Conservation (phyloP, 2,329 filamentous ascomycete species). For the Nemania sp. region DNA sequence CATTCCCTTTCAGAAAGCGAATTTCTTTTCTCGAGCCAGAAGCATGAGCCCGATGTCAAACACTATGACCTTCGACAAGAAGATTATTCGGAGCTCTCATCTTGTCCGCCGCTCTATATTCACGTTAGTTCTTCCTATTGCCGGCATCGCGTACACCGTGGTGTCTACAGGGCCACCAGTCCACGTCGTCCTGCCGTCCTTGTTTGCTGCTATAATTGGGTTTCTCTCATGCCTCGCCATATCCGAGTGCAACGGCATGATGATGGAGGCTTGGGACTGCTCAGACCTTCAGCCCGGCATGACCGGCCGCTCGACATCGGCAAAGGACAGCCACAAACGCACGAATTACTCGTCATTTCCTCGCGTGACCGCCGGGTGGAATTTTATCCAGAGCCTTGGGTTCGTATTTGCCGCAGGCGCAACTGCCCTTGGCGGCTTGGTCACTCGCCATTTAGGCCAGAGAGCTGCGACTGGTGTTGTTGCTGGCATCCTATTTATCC, state of each 20-base stretch:
- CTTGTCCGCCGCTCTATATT: slow-evolving; percentile 70
- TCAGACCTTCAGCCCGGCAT: slow-evolving; percentile 76
- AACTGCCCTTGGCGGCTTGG: slow-evolving; percentile 69
- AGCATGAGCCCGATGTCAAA: slow-evolving; percentile 63
- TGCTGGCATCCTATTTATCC: slow-evolving; percentile 66
- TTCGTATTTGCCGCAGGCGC: slow-evolving; percentile 72
- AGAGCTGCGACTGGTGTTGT: slow-evolving; percentile 70
- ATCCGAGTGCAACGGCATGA: slow-evolving; percentile 74
- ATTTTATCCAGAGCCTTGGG: slow-evolving; percentile 69
- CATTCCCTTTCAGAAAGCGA: slow-evolving; percentile 75
- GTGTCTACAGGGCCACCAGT: slow-evolving; percentile 66
- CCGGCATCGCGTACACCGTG: slow-evolving; percentile 69
- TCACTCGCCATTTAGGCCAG: slow-evolving; percentile 68
- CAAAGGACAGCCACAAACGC: slow-evolving; percentile 47
- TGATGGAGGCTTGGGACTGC: slow-evolving; percentile 84
- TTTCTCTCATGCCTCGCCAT: slow-evolving; percentile 75
- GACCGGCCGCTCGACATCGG: slow-evolving; percentile 58
- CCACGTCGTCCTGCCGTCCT: slow-evolving; percentile 65
- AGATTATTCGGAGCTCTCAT: slow-evolving; percentile 72
- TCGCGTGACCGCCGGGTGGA: slow-evolving; percentile 72
- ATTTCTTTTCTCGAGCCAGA: slow-evolving; percentile 68
- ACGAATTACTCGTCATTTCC: slow-evolving; percentile 80
- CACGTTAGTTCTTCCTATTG: slow-evolving; percentile 67
- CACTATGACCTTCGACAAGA: slow-evolving; percentile 67
- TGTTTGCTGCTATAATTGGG: slow-evolving; percentile 68